Evolutionary conservation across 2,329 filamentous ascomycete species (phyloP).

Genomic region (Ceratocystis harringtonii): DNA sequence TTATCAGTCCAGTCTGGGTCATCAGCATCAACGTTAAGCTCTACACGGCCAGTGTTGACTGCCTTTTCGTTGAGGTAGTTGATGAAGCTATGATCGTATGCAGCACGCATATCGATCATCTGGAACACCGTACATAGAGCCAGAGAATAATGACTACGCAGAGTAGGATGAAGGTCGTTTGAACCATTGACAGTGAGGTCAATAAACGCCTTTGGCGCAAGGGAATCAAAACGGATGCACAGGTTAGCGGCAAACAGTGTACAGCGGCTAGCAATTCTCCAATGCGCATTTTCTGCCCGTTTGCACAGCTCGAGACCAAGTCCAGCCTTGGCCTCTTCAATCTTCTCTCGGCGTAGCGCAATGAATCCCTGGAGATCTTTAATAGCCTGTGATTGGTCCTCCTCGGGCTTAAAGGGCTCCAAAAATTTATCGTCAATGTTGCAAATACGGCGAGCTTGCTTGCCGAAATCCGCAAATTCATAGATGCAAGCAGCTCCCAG

Average conservation of each 20-base stretch:
- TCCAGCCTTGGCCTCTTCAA: conserved; percentile 70
- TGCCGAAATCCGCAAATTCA: conserved; percentile 81
- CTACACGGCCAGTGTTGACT: conserved; percentile 58
- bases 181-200: conserved; percentile 69
- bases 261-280: conserved; percentile 87
- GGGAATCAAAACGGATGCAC: conserved; percentile 76
- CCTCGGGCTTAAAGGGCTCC: conserved; percentile 35
- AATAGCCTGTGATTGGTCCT: conserved; percentile 39
- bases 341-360: conserved; percentile 54
- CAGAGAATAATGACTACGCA: conserved; percentile 67
- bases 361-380: conserved; percentile 54
- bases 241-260: conserved; percentile 83
- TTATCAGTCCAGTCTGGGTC: conserved; percentile 65
- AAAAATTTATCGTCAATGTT: conserved; percentile 34
- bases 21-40: conserved; percentile 56
- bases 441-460: conserved; percentile 56
- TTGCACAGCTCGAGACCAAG: conserved; percentile 71
- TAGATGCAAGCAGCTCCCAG: conserved; percentile 70
- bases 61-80: conserved; percentile 47
- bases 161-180: conserved; percentile 76
- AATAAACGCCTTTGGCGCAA: conserved; percentile 69
- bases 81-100: conserved; percentile 73
- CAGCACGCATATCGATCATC: conserved; percentile 72
- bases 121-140: conserved; percentile 64
- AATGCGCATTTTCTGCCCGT: conserved; percentile 66